Percentiles rank a stretch among this genome's conserved stretches.
These are phyloP conservation scores for Nitzschia palea DNA, from an alignment of 108 stramenopile species.

Conservation along the genomic window DNA sequence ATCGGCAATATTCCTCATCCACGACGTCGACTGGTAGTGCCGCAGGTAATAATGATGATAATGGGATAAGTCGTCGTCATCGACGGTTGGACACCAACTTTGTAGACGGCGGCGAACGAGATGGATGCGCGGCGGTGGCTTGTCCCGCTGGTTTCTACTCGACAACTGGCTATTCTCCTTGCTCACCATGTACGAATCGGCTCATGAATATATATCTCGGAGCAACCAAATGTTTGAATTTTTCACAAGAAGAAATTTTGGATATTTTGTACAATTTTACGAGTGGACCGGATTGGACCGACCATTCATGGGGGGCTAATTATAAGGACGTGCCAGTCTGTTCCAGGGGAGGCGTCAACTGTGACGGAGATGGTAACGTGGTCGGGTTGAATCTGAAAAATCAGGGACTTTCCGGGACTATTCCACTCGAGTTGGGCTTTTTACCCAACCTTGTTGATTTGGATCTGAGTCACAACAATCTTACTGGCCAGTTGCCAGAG, in stretches of 20 bases:
- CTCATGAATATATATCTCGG: slow-evolving; percentile 32
- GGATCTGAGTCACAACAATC: slow-evolving; percentile 53
- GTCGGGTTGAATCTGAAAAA: slow-evolving; percentile 37
- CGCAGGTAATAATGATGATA: neutral
- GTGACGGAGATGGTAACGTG: slow-evolving; percentile 47
- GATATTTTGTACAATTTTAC: slow-evolving; percentile 2
- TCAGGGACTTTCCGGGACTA: slow-evolving; percentile 42
- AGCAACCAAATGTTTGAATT: neutral
- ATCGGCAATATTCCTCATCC: slow-evolving; percentile 37
- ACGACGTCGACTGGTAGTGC: neutral
- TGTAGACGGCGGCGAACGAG: neutral
- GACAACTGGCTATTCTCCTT: slow-evolving; percentile 45
- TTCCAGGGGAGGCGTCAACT: slow-evolving; percentile 46
- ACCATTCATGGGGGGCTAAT: slow-evolving; percentile 23
- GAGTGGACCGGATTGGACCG: slow-evolving; percentile 1
- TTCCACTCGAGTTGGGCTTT: slow-evolving; percentile 50
- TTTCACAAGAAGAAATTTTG: slow-evolving; percentile 17
- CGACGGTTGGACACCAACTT: neutral
- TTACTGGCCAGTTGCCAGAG: slow-evolving; percentile 50
- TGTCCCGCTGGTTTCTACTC: slow-evolving; percentile 44
- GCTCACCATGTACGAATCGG: slow-evolving; percentile 37
- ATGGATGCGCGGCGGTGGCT: slow-evolving; percentile 46
- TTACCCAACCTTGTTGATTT: slow-evolving; percentile 41
- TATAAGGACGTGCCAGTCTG: slow-evolving; percentile 27
- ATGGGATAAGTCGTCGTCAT: neutral